Conservation (phyloP, 2,329 filamentous ascomycete genomes). For the Venturia pyrina region DNA sequence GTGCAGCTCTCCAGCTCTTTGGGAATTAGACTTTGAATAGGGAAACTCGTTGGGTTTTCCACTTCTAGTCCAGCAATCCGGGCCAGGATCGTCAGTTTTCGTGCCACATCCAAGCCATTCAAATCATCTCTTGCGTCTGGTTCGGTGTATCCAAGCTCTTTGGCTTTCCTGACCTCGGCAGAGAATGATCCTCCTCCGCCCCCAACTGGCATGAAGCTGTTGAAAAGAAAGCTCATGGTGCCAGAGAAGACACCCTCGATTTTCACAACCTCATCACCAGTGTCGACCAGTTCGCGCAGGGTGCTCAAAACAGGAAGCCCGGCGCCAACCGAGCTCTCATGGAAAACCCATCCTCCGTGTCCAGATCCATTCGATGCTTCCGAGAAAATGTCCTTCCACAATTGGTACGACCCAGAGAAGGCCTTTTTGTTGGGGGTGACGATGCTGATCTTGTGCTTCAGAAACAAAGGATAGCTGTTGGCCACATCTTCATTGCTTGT, state of each 20-base stretch:
- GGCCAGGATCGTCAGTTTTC: slow-evolving; percentile 91
- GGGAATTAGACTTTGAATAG: slow-evolving; percentile 88
- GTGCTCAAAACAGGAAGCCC: slow-evolving; percentile 91
- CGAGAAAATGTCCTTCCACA: slow-evolving; percentile 82
- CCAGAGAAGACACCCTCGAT: slow-evolving; percentile 97
- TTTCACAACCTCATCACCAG: slow-evolving; percentile 80
- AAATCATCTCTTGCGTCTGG: slow-evolving; percentile 79
- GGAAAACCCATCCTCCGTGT: slow-evolving; percentile 61
- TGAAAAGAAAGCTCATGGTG: slow-evolving; percentile 97
- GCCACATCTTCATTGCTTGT: slow-evolving; percentile 85
- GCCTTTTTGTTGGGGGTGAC: slow-evolving; percentile 99
- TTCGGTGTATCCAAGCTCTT: slow-evolving; percentile 86
- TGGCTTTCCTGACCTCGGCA: slow-evolving; percentile 82
- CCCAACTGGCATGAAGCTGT: slow-evolving; percentile 79
- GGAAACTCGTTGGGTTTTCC: slow-evolving; percentile 77
- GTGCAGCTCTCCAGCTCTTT: slow-evolving; percentile 67
- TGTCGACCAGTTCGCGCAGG: slow-evolving; percentile 85
- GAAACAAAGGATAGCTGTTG: slow-evolving; percentile 68
- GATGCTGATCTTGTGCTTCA: slow-evolving; percentile 74
- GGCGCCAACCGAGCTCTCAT: slow-evolving; percentile 90
- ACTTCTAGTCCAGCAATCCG: slow-evolving; percentile 74
- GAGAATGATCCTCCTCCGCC: slow-evolving; percentile 73
- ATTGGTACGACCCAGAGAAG: slow-evolving; percentile 68
- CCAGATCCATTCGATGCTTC: slow-evolving; percentile 53
- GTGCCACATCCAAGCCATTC: slow-evolving; percentile 82